A percentile compares a stretch with the other conserved stretches of the same genome.
phyloP scores from a whole-genome alignment of 2,329 filamentous ascomycete genomes.

The Alternaria infectoria region DNA sequence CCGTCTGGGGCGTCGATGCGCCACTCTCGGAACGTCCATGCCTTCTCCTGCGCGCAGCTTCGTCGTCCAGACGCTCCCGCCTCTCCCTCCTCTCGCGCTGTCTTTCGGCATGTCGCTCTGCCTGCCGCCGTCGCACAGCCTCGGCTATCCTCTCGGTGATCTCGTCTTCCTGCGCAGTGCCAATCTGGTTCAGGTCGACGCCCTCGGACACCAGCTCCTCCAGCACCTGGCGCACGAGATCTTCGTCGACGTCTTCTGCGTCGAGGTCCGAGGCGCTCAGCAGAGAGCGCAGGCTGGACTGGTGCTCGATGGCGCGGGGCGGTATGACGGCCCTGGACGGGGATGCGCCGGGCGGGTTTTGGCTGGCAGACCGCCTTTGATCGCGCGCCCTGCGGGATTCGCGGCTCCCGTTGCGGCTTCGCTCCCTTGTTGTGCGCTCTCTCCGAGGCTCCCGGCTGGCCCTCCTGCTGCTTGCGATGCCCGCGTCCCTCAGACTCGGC shows the following conservation, averaged over 20 bases:
- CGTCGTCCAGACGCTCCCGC: conserved; percentile 42
- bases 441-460: conserved; percentile 51
- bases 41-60: conserved; percentile 35
- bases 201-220: conserved; percentile 87
- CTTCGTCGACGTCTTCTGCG: conserved; percentile 79
- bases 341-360: conserved; percentile 28
- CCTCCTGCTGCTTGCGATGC: conserved; percentile 51
- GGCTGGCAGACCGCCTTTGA: conserved; percentile 36
- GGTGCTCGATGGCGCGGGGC: conserved; percentile 76
- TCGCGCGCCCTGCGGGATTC: too few species aligned
- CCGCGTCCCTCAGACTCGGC: conserved; percentile 73
- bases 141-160: conserved; percentile 90
- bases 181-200: conserved; percentile 86
- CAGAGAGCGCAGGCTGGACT: conserved; percentile 84
- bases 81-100: conserved; percentile 51
- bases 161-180: conserved; percentile 83
- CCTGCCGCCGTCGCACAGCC: conserved; percentile 80
- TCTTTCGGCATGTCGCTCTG: conserved; percentile 65
- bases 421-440: conserved; percentile 41
- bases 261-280: conserved; percentile 81
- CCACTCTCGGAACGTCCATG: conserved; percentile 46
- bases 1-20: conserved; percentile 40
- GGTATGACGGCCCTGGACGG: conserved; percentile 33
- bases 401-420: conserved; percentile 51
- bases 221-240: conserved; percentile 87